Evolutionary conservation across 2,329 filamentous ascomycete genomes (phyloP), one percentile per base, ranked within the genome.

Genomic region (Ambrosiella xylebori): DNA sequence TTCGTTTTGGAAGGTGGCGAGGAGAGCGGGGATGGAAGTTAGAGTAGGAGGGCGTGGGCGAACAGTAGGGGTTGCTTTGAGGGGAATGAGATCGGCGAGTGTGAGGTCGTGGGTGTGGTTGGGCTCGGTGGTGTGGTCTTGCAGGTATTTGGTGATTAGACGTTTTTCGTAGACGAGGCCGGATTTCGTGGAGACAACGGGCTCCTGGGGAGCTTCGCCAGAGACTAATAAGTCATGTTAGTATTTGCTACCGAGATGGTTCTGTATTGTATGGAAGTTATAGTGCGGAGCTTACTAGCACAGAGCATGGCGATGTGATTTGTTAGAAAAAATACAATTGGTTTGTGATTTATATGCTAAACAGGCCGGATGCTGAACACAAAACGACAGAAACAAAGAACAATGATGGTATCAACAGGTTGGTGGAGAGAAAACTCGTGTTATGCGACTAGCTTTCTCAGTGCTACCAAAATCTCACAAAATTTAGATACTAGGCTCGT

Each of bases 1-100:
- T 76, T 98, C 93, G 70, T 95, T 95, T 70, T 98, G 93, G 70
- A 98, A 97, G 44, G 90, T 86, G 54, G 88, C 86, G 58, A 98
- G 85, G 58, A 98, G 80, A 15, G 93, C 89, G 19, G 93, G 93
- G 67, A 98, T 95, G 41, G 93, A 98, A 57, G 93, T 97, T 65
- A 97, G 82, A 39, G 88, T 90, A 38, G 93, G 91, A 60, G 93
- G 90, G 66, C 93, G 82, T 55, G 93, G 91, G 65, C 86, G 86
- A 62, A 96, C 88, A 64, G 88, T 79, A 71, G 85, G 84, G 64
- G 86, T 79, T 60, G 87, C 82, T 73, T 93, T 88, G 70, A 98
- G 78, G 63, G 89, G 84, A 66, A 98, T 78, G 61, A 98, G 80
- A 70, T 98, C 93, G 63, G 95, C 88, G 61, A 78, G 70, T 58